Evolutionary conservation across 2,329 filamentous ascomycete species (phyloP).

Genomic region (Xylaria hypoxylon): DNA sequence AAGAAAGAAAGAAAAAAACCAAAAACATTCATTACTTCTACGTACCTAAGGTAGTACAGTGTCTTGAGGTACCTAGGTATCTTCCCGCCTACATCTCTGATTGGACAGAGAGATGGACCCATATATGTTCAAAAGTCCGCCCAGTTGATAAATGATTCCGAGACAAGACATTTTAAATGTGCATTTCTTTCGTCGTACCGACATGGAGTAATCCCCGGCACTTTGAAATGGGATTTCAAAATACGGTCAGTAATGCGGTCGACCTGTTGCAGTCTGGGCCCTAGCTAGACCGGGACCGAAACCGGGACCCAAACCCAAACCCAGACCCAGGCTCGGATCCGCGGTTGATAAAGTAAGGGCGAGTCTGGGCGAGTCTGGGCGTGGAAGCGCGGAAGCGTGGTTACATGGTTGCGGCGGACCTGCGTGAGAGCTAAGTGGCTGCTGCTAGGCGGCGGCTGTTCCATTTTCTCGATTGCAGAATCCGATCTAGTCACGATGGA

Average conservation of each 20-base stretch:
- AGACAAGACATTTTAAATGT: background rate
- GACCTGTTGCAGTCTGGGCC: background rate
- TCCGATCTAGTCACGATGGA: slow-evolving; percentile 21
- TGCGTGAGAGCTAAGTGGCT: background rate
- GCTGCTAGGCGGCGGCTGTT: background rate
- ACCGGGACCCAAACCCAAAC: background rate
- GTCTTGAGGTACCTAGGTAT: background rate
- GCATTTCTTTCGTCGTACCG: background rate
- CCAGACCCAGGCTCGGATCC: background rate
- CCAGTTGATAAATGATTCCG: background rate
- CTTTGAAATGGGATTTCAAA: slow-evolving; percentile 1
- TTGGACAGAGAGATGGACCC: background rate
- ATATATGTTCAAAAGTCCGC: background rate
- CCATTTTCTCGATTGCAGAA: slow-evolving; percentile 25
- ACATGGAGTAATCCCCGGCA: background rate
- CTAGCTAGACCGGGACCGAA: background rate
- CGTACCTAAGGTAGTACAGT: background rate
- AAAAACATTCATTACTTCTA: too few species aligned
- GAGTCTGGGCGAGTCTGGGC: too few species aligned
- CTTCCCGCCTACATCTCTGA: background rate
- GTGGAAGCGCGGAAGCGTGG: background rate
- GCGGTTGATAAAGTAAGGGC: background rate
- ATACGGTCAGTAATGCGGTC: slow-evolving; percentile 2
- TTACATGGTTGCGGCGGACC: background rate
- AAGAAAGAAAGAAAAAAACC: too few species aligned